phyloP scores from a whole-genome alignment of 495 filamentous ascomycete species.

The Barbatosphaeria neglecta region DNA sequence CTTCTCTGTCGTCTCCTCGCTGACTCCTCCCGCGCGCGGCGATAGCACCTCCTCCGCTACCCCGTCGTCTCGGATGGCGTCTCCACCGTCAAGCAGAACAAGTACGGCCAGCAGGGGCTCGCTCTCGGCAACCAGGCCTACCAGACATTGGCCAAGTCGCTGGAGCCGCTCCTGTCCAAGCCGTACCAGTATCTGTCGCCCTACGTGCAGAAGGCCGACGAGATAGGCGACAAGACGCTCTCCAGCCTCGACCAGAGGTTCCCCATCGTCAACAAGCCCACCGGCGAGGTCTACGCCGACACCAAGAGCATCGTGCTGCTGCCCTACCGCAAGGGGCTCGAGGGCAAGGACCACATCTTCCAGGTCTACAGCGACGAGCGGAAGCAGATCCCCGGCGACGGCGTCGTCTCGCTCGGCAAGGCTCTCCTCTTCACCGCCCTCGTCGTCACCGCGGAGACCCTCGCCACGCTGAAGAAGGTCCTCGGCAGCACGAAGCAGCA shows the following conservation, averaged over 20 bases:
- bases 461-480: constrained; percentile 44
- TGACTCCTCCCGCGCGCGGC: constrained; percentile 1
- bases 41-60: constrained; percentile 82
- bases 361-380: constrained; percentile 62
- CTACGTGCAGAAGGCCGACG: constrained; percentile 72
- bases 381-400: constrained; percentile 62
- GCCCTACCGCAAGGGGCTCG: constrained; percentile 52
- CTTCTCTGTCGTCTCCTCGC: constrained; percentile 1
- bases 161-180: constrained; percentile 64
- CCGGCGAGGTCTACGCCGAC: constrained; percentile 57
- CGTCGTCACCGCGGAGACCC: constrained; percentile 55
- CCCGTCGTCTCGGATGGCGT: constrained; percentile 75
- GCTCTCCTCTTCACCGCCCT: constrained; percentile 65
- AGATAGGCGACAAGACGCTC: constrained; percentile 65
- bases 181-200: constrained; percentile 71
- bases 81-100: constrained; percentile 62
- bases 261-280: constrained; percentile 82
- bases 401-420: constrained; percentile 56
- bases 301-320: constrained; percentile 52
- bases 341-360: constrained; percentile 66
- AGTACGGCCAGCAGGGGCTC: constrained; percentile 70
- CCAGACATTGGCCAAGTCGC: constrained; percentile 48
- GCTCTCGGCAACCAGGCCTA: constrained; percentile 59
- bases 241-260: constrained; percentile 63
- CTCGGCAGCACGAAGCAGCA: constrained; percentile 51